Evolutionary conservation across 768 basidiomycete species (phyloP), one percentile per base, ranked within the genome.

Genomic region (Candolleomyces eurysporus): DNA sequence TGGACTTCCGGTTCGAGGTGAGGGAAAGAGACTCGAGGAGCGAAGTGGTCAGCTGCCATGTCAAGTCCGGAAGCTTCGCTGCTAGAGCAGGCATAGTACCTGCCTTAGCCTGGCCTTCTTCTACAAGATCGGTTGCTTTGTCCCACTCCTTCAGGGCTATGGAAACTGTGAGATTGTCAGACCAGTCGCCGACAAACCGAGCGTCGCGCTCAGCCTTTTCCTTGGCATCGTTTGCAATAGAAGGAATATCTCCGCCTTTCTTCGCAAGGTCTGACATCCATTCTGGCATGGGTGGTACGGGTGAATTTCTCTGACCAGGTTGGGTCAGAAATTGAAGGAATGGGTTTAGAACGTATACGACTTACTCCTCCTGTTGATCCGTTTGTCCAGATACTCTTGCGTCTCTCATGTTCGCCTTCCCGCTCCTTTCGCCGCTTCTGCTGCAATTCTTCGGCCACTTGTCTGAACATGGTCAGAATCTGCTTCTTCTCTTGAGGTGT

Each of bases 61-160:
- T 87, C 30, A 94, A 82, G 0, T 82, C 77, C 0, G 86, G 78
- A 4, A 97, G 78, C 68, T 90, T 92, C 32, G 78, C 73, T 9
- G 75, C 76, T 13, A 87, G 79, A 2, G 74, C 70, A 26, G 89
- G 85, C 59, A 76, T 84, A 2, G 76, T 80, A 22, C 82, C 71
- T 10, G 88, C 74, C 68, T 88, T 88, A n/a, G 75, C 72, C 70
- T 90, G 84, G 43, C 87, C 89, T 89, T 91, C 84, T 68, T 96
- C 93, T 3, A 97, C 86, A 9, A 96, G 78, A 6, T 76, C 78
- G n/a, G 92, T 90, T 0, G 95, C 94, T 65, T 89, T 86, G 48
- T 90, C 85, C 92, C 96, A 98, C 64, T 92, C 85, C 54, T 92
- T 84, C 50, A 95, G 77, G 1, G 96, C 91, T 60, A 98, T 95